These are phyloP conservation scores for Camellia lanceoleosa DNA, from an alignment of 148 eudicot genomes.

Conservation along the genomic window DNA sequence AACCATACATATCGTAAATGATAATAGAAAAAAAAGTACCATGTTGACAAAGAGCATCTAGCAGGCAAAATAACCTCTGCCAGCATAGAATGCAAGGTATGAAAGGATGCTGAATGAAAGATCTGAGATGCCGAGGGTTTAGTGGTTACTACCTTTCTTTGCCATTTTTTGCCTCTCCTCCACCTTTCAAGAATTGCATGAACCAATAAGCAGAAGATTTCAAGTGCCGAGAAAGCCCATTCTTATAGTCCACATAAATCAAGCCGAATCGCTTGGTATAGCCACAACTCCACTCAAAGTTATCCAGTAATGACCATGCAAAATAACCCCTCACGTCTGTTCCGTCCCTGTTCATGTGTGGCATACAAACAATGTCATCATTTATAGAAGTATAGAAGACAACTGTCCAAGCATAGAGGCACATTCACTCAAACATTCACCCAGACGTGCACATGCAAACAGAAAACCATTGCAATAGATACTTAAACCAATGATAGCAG, in stretches of 20 bases:
- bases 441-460: background rate
- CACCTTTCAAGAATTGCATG: conserved; percentile 59
- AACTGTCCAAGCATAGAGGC: background rate
- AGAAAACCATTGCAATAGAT: background rate
- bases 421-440: background rate
- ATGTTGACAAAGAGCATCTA: background rate
- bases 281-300: conserved; percentile 79
- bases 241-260: conserved; percentile 73
- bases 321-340: conserved; percentile 75
- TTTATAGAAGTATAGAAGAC: background rate
- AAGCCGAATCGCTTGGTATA: conserved; percentile 80
- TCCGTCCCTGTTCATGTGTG: conserved; percentile 57
- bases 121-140: background rate
- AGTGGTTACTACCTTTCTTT: conserved; percentile 37
- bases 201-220: conserved; percentile 91
- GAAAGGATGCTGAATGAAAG: background rate
- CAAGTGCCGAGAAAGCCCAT: conserved; percentile 67
- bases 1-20: background rate
- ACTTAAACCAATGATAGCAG: background rate
- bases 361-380: background rate
- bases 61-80: background rate
- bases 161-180: conserved; percentile 36
- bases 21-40: background rate
- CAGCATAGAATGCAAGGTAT: background rate
- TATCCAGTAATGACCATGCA: conserved; percentile 87